Evolutionary conservation across 2,329 filamentous ascomycete species (phyloP), one percentile per base, ranked within the genome.

Genomic region (Sarocladium oryzae): DNA sequence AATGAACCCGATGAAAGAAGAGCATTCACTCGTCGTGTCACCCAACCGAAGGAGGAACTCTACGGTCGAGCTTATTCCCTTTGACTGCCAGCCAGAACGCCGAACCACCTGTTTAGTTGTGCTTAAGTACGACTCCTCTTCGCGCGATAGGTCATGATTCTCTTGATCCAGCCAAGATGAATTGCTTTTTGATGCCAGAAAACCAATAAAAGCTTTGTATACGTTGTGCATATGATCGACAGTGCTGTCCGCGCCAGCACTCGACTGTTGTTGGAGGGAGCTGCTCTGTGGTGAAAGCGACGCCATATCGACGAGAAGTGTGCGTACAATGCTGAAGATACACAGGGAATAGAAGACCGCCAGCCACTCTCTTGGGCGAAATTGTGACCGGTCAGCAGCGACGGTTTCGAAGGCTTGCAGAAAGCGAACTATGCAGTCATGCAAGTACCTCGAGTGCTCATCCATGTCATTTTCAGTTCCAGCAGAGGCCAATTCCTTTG

Each of bases 291-390:
- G 50, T 32, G 56, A 57, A 16, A 54, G 55, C 21, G 53, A 15
- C 21, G 60, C 53, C 45, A 76, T 65, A 51, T 79, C 75, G 15
- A 74, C 65, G 4, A 81, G 63, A 2, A 82, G 68, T 1, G 77
- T 77, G 46, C 74, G 72, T 18, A 76, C 70, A 24, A 78, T 67
- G 58, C 77, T 81, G 57, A 82, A 80, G n/a, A 82, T 74, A 60
- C 78, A 81, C 16, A 82, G 62, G 11, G 79, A 74, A 48, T 78
- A 66, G 53, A 81, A 79, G 3, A 73, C 61, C 2, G 78, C 74
- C 15, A 80, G 60, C 72, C 76, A 79, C 51, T 68, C 68, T 55
- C 69, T 71, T 8, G 70, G 65, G 21, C 68, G 67, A 20, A 70
- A 60, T 4, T 65, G 61, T n/a, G 64, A 62, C 28, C 64, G 64